Conservation (phyloP, 2,329 filamentous ascomycete genomes). For the Colletotrichum gigasporum region DNA sequence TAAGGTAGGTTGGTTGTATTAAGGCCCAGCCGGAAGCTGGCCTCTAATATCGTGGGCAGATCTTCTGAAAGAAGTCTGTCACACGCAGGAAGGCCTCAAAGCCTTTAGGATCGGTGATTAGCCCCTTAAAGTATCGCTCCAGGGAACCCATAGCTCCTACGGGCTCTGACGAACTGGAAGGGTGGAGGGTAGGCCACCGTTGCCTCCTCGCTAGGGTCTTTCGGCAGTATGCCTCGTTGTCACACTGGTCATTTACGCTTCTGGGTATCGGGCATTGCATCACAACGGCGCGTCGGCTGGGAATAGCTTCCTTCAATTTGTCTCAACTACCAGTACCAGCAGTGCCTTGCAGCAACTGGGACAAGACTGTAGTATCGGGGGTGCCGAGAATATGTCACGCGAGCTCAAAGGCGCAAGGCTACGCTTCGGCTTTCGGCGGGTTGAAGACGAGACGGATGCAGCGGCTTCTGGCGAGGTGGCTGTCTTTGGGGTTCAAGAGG, state of each 20-base stretch:
- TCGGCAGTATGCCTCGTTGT: no score
- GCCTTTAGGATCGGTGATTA: no score
- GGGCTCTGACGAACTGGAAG: no score
- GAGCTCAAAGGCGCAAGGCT: background rate
- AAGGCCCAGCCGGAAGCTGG: no score
- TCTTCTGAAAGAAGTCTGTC: no score
- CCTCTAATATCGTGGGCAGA: no score
- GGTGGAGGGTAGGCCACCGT: no score
- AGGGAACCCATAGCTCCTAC: no score
- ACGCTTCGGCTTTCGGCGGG: background rate
- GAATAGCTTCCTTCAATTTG: background rate
- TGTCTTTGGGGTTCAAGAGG: background rate
- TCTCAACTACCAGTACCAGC: background rate
- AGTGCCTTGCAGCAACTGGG: background rate
- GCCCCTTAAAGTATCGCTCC: no score
- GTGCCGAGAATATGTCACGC: background rate
- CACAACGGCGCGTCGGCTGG: background rate
- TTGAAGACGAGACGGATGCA: background rate
- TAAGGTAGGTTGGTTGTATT: no score
- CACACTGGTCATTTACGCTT: background rate
- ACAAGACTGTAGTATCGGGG: background rate
- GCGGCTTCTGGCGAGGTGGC: background rate
- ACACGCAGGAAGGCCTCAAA: no score
- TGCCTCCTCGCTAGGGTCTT: no score
- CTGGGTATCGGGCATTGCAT: background rate